These are phyloP conservation scores for Mariannaea sp. DNA, from an alignment of 2,329 filamentous ascomycete genomes.

Conservation along the genomic window DNA sequence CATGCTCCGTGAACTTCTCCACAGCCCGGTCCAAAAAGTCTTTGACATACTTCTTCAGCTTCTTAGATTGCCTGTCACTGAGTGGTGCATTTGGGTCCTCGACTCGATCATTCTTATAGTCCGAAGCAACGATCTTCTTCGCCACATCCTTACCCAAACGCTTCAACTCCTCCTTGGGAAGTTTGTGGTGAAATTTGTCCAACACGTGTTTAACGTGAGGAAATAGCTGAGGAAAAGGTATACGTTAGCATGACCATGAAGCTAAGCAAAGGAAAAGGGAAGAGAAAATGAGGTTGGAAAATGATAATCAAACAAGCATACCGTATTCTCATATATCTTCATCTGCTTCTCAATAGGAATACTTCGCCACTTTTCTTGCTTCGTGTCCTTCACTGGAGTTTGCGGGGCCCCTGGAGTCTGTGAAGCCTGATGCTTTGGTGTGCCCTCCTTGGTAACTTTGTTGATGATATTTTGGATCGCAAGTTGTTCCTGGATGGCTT, in stretches of 20 bases:
- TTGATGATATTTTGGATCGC: slow-evolving; percentile 84
- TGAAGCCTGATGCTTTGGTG: slow-evolving; percentile 58
- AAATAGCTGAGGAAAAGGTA: slow-evolving; percentile 64
- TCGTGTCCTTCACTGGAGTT: slow-evolving; percentile 61
- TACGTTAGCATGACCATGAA: slow-evolving; percentile 17
- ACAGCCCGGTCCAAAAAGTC: slow-evolving; percentile 88
- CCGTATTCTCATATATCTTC: slow-evolving; percentile 93
- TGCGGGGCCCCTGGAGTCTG: slow-evolving; percentile 68
- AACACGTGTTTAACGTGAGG: slow-evolving; percentile 85
- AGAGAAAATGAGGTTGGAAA: not conserved
- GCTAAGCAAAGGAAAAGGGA: not conserved
- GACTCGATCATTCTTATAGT: slow-evolving; percentile 90
- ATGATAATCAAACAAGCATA: slow-evolving; percentile 63
- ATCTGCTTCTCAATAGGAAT: slow-evolving; percentile 83
- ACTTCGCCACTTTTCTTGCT: slow-evolving; percentile 73
- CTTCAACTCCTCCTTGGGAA: slow-evolving; percentile 78
- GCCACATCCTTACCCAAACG: slow-evolving; percentile 69
- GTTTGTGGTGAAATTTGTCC: slow-evolving; percentile 83
- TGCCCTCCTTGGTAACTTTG: slow-evolving; percentile 72
- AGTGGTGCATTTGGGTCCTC: slow-evolving; percentile 74
- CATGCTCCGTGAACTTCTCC: slow-evolving; percentile 70
- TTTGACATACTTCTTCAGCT: slow-evolving; percentile 81
- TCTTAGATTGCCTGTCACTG: slow-evolving; percentile 76
- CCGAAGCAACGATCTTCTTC: slow-evolving; percentile 88
- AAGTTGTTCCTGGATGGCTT: slow-evolving; percentile 66